Evolutionary conservation across 352 stramenopile genomes (phyloP), one percentile per base, ranked within the genome.

Genomic region (Phytopythium litorale): DNA sequence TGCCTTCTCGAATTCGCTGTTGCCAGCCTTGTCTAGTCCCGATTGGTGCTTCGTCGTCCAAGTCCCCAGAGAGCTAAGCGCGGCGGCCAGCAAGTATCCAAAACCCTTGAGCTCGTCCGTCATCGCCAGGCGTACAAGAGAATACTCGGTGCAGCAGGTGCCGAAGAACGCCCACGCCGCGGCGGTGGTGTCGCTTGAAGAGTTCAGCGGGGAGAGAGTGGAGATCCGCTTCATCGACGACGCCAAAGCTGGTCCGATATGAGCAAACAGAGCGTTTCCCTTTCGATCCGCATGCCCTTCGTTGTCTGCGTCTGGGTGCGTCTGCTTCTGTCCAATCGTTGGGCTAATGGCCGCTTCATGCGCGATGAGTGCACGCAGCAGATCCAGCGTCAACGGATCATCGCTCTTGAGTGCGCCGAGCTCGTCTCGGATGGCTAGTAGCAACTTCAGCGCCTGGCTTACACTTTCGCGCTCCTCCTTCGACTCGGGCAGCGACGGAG

Each of bases 11-110:
- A 54, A 54, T 11, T 38, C 25, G 16, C 15, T 7, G 28, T 37
- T 58, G 13, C n/a, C 25, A 18, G 21, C 2, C 7, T 21, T 48
- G 53, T 23, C 35, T 23, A 61, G 28, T 21, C 16, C 71, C 49
- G 16, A 46, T 32, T 15, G 56, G 45, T 37, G 66, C 48, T 15
- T 50, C 25, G 2, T 38, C 30, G 1, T 67, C 57, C 0, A 38
- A 18, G 68, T 65, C 3, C 62, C 46, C 28, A 53, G 4, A 67
- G 66, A 12, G 79, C 64, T 51, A 62, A 78, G 60, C 3, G 76
- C 77, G 5, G 82, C 75, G 7, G 79, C 81, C 4, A 94, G 62
- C 50, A 94, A 57, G 49, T 74, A 84, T 11, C 87, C 82, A 58
- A 80, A 94, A 9, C 55, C 40, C 55, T 60, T 60, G 55, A 60